phyloP scores from a whole-genome alignment of 768 basidiomycete species.

The Hygrocybe punicea region DNA sequence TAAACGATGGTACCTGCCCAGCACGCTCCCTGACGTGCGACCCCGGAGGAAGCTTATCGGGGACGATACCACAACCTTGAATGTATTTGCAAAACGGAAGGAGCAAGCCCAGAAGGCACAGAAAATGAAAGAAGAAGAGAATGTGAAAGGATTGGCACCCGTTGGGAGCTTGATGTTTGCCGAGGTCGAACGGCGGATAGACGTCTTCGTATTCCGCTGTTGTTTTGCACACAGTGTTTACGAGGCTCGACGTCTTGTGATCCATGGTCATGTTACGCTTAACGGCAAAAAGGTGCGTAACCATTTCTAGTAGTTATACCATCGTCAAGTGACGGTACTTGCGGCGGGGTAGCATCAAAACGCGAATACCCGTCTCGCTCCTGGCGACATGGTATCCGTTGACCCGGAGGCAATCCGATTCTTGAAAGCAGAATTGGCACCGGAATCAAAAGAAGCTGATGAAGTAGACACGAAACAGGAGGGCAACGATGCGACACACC shows the following conservation, averaged over 20 bases:
- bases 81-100: slow-evolving; percentile 58
- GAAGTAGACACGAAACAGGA: background rate
- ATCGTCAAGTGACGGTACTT: background rate
- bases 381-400: slow-evolving; percentile 92
- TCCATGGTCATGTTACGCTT: slow-evolving; percentile 81
- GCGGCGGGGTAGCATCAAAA: slow-evolving; percentile 61
- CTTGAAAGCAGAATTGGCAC: slow-evolving; percentile 43
- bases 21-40: slow-evolving; percentile 80
- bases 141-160: slow-evolving; percentile 69
- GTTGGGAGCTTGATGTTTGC: slow-evolving; percentile 93
- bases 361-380: slow-evolving; percentile 83
- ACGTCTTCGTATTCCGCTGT: slow-evolving; percentile 84
- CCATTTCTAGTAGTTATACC: background rate
- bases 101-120: slow-evolving; percentile 44
- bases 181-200: slow-evolving; percentile 92
- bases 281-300: slow-evolving; percentile 82
- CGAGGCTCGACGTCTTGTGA: slow-evolving; percentile 80
- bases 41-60: slow-evolving; percentile 48
- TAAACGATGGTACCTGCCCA: slow-evolving; percentile 92
- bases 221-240: slow-evolving; percentile 89
- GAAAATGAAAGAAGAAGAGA: slow-evolving; percentile 50
- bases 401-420: slow-evolving; percentile 78
- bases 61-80: slow-evolving; percentile 46
- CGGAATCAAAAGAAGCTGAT: slow-evolving; percentile 29
- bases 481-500: background rate